Evolutionary conservation across 1,139 yeast genomes (phyloP), one percentile per base, ranked within the genome.

Genomic region (Arxiozyma heterogenica): DNA sequence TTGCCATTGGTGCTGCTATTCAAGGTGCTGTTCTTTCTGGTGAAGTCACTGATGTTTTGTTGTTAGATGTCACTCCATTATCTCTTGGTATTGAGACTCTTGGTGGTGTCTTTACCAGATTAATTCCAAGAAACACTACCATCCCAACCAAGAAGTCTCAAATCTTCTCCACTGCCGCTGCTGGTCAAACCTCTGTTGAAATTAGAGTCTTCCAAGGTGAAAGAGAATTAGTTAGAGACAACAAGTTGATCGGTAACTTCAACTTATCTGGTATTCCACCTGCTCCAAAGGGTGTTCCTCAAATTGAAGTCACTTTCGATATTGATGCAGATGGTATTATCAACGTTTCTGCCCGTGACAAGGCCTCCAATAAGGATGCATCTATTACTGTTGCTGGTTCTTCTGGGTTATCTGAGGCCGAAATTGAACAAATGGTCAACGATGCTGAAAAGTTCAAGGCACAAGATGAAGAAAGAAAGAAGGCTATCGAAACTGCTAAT

Each of bases 1-100:
- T 89, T 73, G 96, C 96, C 62, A 88, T 86, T 75, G 96, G 96
- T 81, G 96, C 96, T 58, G 96, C 96, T 64, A 95, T 89, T 61
- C 96, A 90, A 78, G 97, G 95, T 59, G 96, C 96, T 78, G 90
- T 90, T 67, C 79, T 90, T 66, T 82, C 94, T 61, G 96, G 96
- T 75, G 71, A 67, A 97, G 78, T 61, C 62, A 61, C 58, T 81
- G 95, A 86, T 73, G 78, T 86, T 71, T 81, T 87, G 69, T 81
- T 87, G 68, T 82, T 87, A 73, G 95, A 86, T 80, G 95, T 82
- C 67, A 86, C 87, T 66, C 95, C 96, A 70, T 81, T 87, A 71
- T 86, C 95, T 54, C 77, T 87, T 64, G 95, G 95, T 81, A 87
- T 87, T 71, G 95, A 87, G 78, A 87, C 95, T 69, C 90, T 91